Evolutionary conservation across 805 yeast species (phyloP), one percentile per base, ranked within the genome.

Genomic region (Metschnikowia drakensbergensis): DNA sequence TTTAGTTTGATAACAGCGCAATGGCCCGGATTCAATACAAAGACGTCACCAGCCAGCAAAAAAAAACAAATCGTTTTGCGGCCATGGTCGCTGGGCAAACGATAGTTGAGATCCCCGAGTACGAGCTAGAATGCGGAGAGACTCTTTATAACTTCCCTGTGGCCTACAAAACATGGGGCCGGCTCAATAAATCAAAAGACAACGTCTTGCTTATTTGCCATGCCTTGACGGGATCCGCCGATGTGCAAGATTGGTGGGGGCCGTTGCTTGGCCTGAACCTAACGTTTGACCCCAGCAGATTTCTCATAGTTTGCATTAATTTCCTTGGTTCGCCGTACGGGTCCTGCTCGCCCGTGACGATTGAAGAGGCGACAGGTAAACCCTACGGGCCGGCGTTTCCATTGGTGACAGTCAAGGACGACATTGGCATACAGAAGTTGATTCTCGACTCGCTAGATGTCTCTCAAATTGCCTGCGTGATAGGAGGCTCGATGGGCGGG

Each of bases 401-500:
- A 0, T 70, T 94, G 47, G 88, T 89, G 28, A 90, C 98, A 0
- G 86, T 91, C n/a, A 81, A 96, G 53, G 99, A 94, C 62, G 99
- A 94, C 60, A 88, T 90, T 4, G 75, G 77, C 5, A 80, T 91
- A 9, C 98, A 94, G 59, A 81, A 74, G 56, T 62, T 84, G 44
- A 84, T 92, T 2, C 70, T 94, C 42, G 97, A 91, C 55, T 81
- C 83, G 4, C 67, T 94, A 40, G 90, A 88, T 0, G 88, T 94
- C n/a, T 77, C 76, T 46, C 78, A 82, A 49, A 72, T 92, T 28
- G 97, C 97, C 1, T 79, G 84, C 45, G 95, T 86, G 13, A 80
- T 94, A 49, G 99, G 99, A 35, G 99, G 99, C 0, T 91, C 98
- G 26, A 94, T 94, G 99, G 99, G 99, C 37, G 99, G 99, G 17